Percentiles rank a stretch among this genome's conserved stretches.
Evolutionary conservation across 2,329 filamentous ascomycete genomes (phyloP).

Genomic region (Phialocephala sp.): DNA sequence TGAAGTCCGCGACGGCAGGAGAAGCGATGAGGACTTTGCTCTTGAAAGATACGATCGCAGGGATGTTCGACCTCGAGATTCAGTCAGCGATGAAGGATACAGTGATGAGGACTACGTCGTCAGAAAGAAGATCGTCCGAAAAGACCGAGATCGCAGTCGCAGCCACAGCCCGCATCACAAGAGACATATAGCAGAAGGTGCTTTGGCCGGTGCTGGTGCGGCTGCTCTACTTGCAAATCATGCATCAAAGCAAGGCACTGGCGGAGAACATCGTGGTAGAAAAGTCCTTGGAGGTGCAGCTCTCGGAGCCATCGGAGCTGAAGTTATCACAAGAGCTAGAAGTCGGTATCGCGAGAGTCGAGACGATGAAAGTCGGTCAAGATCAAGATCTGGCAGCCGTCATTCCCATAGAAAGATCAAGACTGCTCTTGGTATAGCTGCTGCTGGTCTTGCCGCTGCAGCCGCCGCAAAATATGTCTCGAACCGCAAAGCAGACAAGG

Average conservation of each 20-base stretch:
- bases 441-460: constrained; percentile 66
- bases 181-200: constrained; percentile 67
- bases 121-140: constrained; percentile 48
- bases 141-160: constrained; percentile 56
- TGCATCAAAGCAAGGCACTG: constrained; percentile 48
- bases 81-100: constrained; percentile 49
- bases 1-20: constrained; percentile 29
- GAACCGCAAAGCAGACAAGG: constrained; percentile 63
- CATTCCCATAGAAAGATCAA: constrained; percentile 56
- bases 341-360: constrained; percentile 64
- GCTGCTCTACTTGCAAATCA: constrained; percentile 64
- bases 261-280: constrained; percentile 38
- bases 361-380: constrained; percentile 47
- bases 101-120: constrained; percentile 50
- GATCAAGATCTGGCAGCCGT: constrained; percentile 45
- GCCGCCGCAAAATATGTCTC: constrained; percentile 70
- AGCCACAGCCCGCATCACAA: constrained; percentile 59
- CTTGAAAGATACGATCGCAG: constrained; percentile 48
- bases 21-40: constrained; percentile 36
- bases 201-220: constrained; percentile 66
- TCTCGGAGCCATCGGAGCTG: constrained; percentile 66
- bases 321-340: constrained; percentile 63
- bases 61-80: constrained; percentile 42
- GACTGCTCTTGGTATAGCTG: constrained; percentile 66
- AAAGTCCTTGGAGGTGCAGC: constrained; percentile 58